Evolutionary conservation across 768 basidiomycete genomes (phyloP), one percentile per base, ranked within the genome.

Genomic region (Polyporus arcularius): DNA sequence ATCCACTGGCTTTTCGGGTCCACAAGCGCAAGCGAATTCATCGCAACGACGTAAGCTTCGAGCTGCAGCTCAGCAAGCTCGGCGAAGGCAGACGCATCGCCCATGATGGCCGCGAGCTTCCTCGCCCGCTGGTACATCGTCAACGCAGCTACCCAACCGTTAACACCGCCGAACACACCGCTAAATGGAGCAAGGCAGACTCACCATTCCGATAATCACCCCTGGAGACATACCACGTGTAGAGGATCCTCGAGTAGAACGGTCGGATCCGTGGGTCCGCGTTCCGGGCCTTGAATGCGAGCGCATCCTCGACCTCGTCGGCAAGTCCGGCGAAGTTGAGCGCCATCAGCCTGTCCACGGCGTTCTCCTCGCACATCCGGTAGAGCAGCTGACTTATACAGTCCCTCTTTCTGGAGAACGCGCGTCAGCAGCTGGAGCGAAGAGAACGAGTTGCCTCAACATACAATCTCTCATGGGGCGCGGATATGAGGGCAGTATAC

Each of bases 201-300:
- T 74, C 72, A 96, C 96, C 97, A 72, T 85, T 94, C 53, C 94
- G 85, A 75, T 95, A 94, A 72, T 98, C 94, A 30, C 92, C 91
- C 71, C 92, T 81, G 57, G 83, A 81, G 66, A 89, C 84, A 72
- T 94, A 89, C 94, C 94, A 98, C 49, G 93, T 88, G 74, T 97
- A 96, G n/a, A 98, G 76, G 55, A 98, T 92, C 68, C 86, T 85
- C 39, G 94, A 88, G 77, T 96, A 98, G 70, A 86, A 88, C 0
- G 96, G 96, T 40, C 81, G 84, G 41, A 87, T 76, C 46, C 92
- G 85, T 51, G 96, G 94, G 75, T 99, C 93, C 16, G 89, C 88
- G 72, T 98, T 96, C 61, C 96, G 85, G 7, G 94, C 92, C 73
- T 98, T 96, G 79, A 96, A 98, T 18, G 90, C 83, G 43, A 99